Conservation (phyloP, 768 basidiomycete genomes). For the Podaxis sp. region DNA sequence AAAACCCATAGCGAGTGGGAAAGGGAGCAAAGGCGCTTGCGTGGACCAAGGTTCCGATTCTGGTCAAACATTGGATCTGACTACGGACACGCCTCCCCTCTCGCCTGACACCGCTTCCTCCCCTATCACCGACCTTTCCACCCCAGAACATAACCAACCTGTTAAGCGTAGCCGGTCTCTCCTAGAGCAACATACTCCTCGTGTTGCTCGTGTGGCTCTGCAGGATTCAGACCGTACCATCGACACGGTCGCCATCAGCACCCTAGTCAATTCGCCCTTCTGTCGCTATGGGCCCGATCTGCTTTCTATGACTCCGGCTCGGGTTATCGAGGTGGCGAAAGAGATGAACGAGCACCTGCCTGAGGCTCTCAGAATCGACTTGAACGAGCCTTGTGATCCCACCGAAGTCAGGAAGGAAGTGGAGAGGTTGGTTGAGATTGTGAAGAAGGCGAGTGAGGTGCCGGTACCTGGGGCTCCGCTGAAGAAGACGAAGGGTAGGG, state of each 20-base stretch:
- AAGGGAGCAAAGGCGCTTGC: slow-evolving; percentile 26
- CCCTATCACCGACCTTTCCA: neutral
- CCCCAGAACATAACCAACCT: neutral
- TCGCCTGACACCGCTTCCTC: slow-evolving; percentile 2
- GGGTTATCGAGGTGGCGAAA: slow-evolving; percentile 52
- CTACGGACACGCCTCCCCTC: neutral
- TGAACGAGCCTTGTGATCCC: slow-evolving; percentile 26
- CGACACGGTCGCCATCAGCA: slow-evolving; percentile 60
- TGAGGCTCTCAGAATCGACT: slow-evolving; percentile 45
- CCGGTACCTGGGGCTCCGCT: slow-evolving; percentile 37
- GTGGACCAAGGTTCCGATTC: slow-evolving; percentile 14
- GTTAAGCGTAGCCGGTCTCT: neutral
- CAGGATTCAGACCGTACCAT: slow-evolving; percentile 56
- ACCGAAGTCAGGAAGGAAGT: slow-evolving; percentile 50
- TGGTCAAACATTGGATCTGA: neutral
- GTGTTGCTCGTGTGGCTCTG: slow-evolving; percentile 43
- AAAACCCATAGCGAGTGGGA: slow-evolving; percentile 18
- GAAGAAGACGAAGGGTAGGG: slow-evolving; percentile 27
- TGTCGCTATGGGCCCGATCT: slow-evolving; percentile 78
- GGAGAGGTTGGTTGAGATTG: slow-evolving; percentile 61
- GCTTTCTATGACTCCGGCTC: slow-evolving; percentile 54
- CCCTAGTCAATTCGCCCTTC: slow-evolving; percentile 58
- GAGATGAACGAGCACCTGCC: slow-evolving; percentile 60
- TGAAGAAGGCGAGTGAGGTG: slow-evolving; percentile 18
- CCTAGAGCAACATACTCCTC: neutral